Conservation (phyloP, 2,329 filamentous ascomycete species). For the Cyphellophora europaea region DNA sequence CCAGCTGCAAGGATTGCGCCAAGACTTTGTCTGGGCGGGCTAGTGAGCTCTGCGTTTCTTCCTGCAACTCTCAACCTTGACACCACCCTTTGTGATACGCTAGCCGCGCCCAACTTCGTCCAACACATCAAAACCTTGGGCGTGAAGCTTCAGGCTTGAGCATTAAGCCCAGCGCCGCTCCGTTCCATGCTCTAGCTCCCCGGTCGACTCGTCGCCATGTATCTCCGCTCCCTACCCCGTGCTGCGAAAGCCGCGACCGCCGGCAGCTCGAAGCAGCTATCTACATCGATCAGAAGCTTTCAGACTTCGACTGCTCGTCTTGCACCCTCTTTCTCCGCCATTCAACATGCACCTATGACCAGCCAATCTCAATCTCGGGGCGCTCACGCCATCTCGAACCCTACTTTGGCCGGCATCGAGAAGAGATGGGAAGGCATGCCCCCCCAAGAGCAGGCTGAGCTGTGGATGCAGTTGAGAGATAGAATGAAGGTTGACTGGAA, state of each 20-base stretch:
- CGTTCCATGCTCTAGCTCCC: constrained; percentile 5
- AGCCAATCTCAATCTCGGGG: constrained; percentile 41
- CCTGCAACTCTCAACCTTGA: too few relatives aligned
- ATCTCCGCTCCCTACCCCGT: constrained; percentile 36
- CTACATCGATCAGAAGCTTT: constrained; percentile 14
- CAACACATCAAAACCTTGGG: constrained; percentile 2
- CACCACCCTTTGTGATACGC: too few relatives aligned
- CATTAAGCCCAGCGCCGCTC: neutral
- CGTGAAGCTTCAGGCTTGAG: constrained; percentile 16
- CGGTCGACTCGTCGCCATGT: constrained; percentile 24
- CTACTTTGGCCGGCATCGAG: constrained; percentile 95
- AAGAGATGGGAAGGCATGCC: constrained; percentile 99
- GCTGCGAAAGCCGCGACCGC: constrained; percentile 34
- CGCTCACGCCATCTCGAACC: constrained; percentile 93
- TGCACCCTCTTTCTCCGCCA: constrained; percentile 28
- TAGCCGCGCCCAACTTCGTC: neutral
- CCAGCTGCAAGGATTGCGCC: too few relatives aligned
- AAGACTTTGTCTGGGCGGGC: too few relatives aligned
- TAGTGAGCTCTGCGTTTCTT: too few relatives aligned
- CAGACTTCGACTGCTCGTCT: constrained; percentile 25
- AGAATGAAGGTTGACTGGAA: constrained; percentile 98
- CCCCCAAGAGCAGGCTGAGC: constrained; percentile 95
- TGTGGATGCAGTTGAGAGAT: constrained; percentile 97
- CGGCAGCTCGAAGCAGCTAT: constrained; percentile 17
- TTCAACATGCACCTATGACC: constrained; percentile 27